These are phyloP conservation scores for Teunomyces kruisii DNA, from an alignment of 805 yeast species.

Conservation along the genomic window DNA sequence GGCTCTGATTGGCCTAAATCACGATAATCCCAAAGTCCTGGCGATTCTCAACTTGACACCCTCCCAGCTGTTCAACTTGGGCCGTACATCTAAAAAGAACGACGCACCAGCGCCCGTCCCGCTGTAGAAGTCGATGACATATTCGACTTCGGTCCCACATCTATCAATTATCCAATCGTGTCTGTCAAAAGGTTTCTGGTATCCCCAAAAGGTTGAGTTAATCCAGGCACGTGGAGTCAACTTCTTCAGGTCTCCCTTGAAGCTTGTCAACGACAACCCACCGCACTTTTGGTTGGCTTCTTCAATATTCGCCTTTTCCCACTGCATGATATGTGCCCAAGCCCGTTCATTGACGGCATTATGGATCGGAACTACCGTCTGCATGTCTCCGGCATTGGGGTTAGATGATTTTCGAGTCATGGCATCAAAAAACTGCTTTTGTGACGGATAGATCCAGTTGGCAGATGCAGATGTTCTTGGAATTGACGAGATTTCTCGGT, in stretches of 20 bases:
- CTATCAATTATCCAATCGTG: constrained; percentile 92
- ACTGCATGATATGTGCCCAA: constrained; percentile 77
- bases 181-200: constrained; percentile 85
- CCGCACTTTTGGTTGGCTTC: constrained; percentile 59
- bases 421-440: constrained; percentile 90
- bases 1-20: neutral
- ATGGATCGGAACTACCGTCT: constrained; percentile 88
- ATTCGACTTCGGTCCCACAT: constrained; percentile 80
- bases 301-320: constrained; percentile 70
- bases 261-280: constrained; percentile 79
- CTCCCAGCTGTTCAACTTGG: constrained; percentile 79
- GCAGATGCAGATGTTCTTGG: constrained; percentile 64
- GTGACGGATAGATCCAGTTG: constrained; percentile 95
- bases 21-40: constrained; percentile 53
- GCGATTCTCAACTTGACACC: constrained; percentile 71
- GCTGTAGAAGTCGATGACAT: constrained; percentile 88
- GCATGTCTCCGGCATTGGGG: constrained; percentile 81
- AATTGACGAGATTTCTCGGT: constrained; percentile 75
- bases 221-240: constrained; percentile 83
- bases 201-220: constrained; percentile 64
- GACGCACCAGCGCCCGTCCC: constrained; percentile 42
- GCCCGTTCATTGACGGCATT: constrained; percentile 91
- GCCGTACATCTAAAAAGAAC: constrained; percentile 86
- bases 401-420: constrained; percentile 90
- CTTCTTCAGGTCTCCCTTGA: constrained; percentile 84